Conservation (phyloP, 2,329 filamentous ascomycete genomes). For the Amesomyces nigricolor region DNA sequence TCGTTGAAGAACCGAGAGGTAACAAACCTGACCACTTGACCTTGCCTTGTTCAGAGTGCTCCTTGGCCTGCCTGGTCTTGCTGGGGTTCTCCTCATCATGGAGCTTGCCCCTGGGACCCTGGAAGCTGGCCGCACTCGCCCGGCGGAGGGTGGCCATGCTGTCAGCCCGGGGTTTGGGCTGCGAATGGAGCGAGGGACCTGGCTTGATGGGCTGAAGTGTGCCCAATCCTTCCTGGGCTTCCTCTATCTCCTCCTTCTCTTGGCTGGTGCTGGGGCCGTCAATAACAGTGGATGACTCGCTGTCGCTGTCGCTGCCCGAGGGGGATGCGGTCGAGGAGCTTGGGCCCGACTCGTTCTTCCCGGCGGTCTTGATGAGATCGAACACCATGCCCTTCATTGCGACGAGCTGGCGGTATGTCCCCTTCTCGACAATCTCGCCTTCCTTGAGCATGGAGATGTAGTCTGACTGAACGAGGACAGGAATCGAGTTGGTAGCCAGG, state of each 20-base stretch:
- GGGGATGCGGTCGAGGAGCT: slow-evolving; percentile 31
- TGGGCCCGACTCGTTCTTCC: slow-evolving; percentile 47
- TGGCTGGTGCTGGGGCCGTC: slow-evolving; percentile 43
- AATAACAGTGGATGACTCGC: slow-evolving; percentile 54
- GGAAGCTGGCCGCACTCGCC: slow-evolving; percentile 87
- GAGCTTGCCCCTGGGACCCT: slow-evolving; percentile 75
- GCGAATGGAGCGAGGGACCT: slow-evolving; percentile 31
- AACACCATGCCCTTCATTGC: slow-evolving; percentile 90
- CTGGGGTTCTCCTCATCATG: slow-evolving; percentile 75
- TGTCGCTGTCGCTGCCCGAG: slow-evolving; percentile 43
- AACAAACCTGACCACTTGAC: slow-evolving; percentile 74
- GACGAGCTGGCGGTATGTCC: slow-evolving; percentile 84
- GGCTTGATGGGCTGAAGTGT: slow-evolving; percentile 70
- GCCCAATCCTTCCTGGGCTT: slow-evolving; percentile 71
- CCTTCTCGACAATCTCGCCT: slow-evolving; percentile 76
- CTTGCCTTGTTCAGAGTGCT: slow-evolving; percentile 88
- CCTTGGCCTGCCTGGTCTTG: slow-evolving; percentile 81
- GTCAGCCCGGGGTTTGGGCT: slow-evolving; percentile 53
- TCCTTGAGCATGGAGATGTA: slow-evolving; percentile 82
- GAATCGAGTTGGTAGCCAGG: slow-evolving; percentile 90
- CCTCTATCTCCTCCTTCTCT: slow-evolving; percentile 64
- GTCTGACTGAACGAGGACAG: slow-evolving; percentile 82
- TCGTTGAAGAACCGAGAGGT: not conserved
- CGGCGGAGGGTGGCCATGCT: slow-evolving; percentile 80
- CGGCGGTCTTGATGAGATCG: slow-evolving; percentile 73